phyloP scores from a whole-genome alignment of 1,284 basidiomycete genomes.

The Rhodofomes roseus region DNA sequence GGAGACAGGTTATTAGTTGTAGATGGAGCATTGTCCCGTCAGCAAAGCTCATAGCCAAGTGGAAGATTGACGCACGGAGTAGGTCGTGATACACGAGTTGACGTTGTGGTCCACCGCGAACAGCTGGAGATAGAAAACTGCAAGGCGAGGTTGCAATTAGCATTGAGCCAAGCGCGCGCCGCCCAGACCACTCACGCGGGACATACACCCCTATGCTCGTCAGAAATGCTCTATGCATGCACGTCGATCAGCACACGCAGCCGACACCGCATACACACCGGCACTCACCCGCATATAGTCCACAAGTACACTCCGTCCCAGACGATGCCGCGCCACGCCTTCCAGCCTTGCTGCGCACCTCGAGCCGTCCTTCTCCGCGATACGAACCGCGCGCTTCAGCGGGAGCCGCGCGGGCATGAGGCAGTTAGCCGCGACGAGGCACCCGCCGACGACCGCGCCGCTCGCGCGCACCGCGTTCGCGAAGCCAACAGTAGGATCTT shows the following conservation, averaged over 20 bases:
- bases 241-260: slow-evolving; percentile 24
- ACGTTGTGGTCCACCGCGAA: slow-evolving; percentile 43
- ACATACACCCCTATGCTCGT: slow-evolving; percentile 26
- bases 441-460: slow-evolving; percentile 27
- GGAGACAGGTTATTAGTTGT: neutral
- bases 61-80: slow-evolving; percentile 35
- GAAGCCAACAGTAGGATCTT: slow-evolving; percentile 55
- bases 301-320: slow-evolving; percentile 40
- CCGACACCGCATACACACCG: slow-evolving; percentile 24
- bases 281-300: slow-evolving; percentile 39
- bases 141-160: slow-evolving; percentile 1
- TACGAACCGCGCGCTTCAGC: slow-evolving; percentile 13
- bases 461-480: slow-evolving; percentile 54
- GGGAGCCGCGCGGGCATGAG: slow-evolving; percentile 39
- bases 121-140: slow-evolving; percentile 55
- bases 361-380: neutral
- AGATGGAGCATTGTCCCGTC: no score
- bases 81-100: slow-evolving; percentile 39
- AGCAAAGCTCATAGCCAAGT: no score
- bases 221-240: slow-evolving; percentile 29
- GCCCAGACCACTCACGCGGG: slow-evolving; percentile 35
- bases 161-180: neutral
- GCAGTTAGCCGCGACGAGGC: slow-evolving; percentile 26
- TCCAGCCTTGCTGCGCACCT: slow-evolving; percentile 4
- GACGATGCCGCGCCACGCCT: slow-evolving; percentile 27